Percentiles rank a stretch among this genome's conserved stretches.
These are phyloP conservation scores for Chromosphaera perkinsii DNA, from an alignment of 208 protist genomes.

Conservation along the genomic window DNA sequence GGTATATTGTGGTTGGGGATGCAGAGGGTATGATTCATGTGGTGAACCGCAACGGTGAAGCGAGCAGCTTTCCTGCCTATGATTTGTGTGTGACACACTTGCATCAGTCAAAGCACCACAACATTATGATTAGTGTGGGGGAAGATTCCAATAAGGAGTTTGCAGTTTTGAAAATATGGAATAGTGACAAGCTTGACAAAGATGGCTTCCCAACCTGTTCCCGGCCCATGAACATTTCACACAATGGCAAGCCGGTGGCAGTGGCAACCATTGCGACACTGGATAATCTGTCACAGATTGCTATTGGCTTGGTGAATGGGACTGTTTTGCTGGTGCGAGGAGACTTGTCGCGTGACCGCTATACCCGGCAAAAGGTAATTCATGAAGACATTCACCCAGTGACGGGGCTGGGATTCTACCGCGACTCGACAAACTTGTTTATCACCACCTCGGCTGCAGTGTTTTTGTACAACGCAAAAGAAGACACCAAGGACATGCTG, in stretches of 20 bases:
- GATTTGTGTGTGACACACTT: conserved; percentile 62
- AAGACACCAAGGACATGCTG: not conserved
- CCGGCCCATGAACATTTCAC: not conserved
- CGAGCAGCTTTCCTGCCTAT: conserved; percentile 69
- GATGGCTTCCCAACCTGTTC: conserved; percentile 8
- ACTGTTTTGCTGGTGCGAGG: conserved; percentile 65
- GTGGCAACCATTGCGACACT: conserved; percentile 73
- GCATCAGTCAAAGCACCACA: conserved; percentile 53
- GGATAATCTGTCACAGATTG: conserved; percentile 69
- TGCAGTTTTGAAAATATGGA: conserved; percentile 3
- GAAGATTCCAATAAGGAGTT: conserved; percentile 42
- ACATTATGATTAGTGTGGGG: conserved; percentile 69
- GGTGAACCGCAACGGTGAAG: conserved; percentile 59
- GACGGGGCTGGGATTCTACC: conserved; percentile 20
- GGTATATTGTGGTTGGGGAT: conserved; percentile 72
- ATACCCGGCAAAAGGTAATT: conserved; percentile 19
- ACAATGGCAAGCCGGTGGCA: conserved; percentile 46
- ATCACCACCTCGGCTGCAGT: conserved; percentile 18
- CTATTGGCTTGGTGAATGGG: conserved; percentile 72
- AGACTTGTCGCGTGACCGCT: conserved; percentile 50
- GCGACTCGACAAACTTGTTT: conserved; percentile 13
- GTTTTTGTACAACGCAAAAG: conserved; percentile 33
- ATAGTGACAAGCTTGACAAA: conserved; percentile 17
- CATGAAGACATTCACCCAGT: conserved; percentile 11
- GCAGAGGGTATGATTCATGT: conserved; percentile 65